Conservation (phyloP, 176 grass and related monocot genomes). For the Musa schizocarpa region DNA sequence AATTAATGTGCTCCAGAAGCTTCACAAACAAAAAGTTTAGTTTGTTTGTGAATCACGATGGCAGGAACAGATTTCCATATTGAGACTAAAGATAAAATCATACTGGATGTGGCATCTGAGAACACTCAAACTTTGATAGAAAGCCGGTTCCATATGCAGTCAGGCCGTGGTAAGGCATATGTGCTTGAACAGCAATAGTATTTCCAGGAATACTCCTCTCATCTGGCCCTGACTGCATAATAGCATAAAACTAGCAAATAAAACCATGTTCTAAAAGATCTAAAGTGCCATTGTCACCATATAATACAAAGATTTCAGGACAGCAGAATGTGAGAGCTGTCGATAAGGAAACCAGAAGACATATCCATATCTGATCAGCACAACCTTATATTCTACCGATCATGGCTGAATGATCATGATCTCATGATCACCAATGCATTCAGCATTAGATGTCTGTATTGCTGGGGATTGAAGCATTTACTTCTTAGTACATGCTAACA, state of each 20-base stretch:
- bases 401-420: too few species aligned
- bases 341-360: too few species aligned
- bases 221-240: conserved; percentile 72
- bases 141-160: conserved; percentile 82
- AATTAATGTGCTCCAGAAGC: conserved; percentile 83
- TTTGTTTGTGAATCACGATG: background rate
- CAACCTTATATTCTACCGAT: too few species aligned
- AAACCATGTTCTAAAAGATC: background rate
- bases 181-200: conserved; percentile 86
- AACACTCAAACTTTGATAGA: conserved; percentile 93
- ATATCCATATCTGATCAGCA: too few species aligned
- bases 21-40: conserved; percentile 21
- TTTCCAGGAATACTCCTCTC: conserved; percentile 88
- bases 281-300: too few species aligned
- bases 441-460: too few species aligned
- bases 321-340: too few species aligned
- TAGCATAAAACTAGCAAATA: conserved; percentile 9
- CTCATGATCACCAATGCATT: too few species aligned
- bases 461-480: too few species aligned
- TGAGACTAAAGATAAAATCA: conserved; percentile 16
- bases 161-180: conserved; percentile 89
- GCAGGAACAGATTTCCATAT: background rate
- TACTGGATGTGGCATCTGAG: conserved; percentile 96
- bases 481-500: too few species aligned
- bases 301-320: too few species aligned